Percentiles rank a stretch among this genome's conserved stretches.
phyloP scores from a whole-genome alignment of 176 grass and related monocot genomes.

The Eragrostis nindensis region DNA sequence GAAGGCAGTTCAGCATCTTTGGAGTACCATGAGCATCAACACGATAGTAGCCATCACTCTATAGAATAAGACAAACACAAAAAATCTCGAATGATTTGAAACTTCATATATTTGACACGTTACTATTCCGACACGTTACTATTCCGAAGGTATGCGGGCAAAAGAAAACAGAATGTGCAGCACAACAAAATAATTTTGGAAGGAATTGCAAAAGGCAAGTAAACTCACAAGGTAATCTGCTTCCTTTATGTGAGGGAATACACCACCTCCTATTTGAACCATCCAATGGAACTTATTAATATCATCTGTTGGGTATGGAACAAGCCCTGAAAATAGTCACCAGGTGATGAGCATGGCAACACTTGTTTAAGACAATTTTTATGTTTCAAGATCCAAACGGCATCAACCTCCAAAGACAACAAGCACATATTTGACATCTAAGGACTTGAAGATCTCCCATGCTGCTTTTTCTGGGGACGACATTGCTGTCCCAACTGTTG shows the following conservation, averaged over 20 bases:
- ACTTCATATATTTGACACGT: neutral
- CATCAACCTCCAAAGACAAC: constrained; percentile 96
- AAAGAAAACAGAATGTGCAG: neutral
- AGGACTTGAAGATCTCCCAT: constrained; percentile 96
- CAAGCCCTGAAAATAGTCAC: constrained; percentile 73
- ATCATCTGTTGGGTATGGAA: constrained; percentile 97
- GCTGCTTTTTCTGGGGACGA: constrained; percentile 97
- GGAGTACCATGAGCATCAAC: constrained; percentile 92
- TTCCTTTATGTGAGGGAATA: constrained; percentile 99
- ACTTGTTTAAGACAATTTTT: constrained; percentile 30
- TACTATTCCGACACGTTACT: too few species aligned
- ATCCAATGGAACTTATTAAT: constrained; percentile 99
- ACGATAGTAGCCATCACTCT: constrained; percentile 93
- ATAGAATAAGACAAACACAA: neutral
- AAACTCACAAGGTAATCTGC: constrained; percentile 97
- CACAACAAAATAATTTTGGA: too few species aligned
- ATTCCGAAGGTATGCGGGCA: neutral
- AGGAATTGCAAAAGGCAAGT: neutral
- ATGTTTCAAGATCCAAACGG: neutral
- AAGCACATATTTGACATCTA: constrained; percentile 99
- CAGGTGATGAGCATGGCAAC: neutral
- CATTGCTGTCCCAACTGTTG: constrained; percentile 98
- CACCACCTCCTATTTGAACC: constrained; percentile 98
- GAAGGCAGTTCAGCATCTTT: constrained; percentile 97
- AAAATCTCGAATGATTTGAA: neutral